phyloP scores from a whole-genome alignment of 306 rosid genomes.

The Lathyrus oleraceus region DNA sequence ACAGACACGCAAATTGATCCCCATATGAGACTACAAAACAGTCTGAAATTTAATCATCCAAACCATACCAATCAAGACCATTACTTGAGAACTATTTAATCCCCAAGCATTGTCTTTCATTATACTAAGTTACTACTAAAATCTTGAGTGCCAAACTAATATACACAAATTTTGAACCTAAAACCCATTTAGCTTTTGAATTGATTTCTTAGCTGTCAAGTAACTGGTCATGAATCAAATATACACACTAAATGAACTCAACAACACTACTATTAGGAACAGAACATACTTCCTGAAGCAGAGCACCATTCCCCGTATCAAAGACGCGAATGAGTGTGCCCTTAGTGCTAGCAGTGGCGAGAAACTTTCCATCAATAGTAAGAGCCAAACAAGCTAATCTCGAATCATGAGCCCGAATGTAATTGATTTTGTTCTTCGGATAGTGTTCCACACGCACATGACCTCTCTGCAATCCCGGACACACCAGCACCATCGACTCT shows the following conservation, averaged over 20 bases:
- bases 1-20: background rate
- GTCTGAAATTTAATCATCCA: background rate
- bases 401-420: slow-evolving; percentile 69
- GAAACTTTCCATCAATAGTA: slow-evolving; percentile 68
- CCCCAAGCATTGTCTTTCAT: background rate
- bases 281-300: slow-evolving; percentile 78
- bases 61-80: background rate
- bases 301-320: slow-evolving; percentile 57
- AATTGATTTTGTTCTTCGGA: slow-evolving; percentile 57
- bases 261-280: background rate
- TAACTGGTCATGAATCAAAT: background rate
- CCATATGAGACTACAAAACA: background rate
- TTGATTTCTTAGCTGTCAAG: background rate
- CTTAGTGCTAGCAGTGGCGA: slow-evolving; percentile 75
- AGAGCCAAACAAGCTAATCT: slow-evolving; percentile 72
- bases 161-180: background rate
- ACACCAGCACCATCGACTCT: slow-evolving; percentile 62
- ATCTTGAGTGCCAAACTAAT: background rate
- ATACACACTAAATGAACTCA: background rate
- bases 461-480: slow-evolving; percentile 70
- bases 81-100: background rate
- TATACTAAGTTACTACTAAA: background rate
- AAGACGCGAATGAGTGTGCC: slow-evolving; percentile 78
- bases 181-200: background rate
- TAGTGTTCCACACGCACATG: slow-evolving; percentile 75